These are phyloP conservation scores for Debaryomyces sp. DNA, from an alignment of 1,139 yeast genomes.

Conservation along the genomic window DNA sequence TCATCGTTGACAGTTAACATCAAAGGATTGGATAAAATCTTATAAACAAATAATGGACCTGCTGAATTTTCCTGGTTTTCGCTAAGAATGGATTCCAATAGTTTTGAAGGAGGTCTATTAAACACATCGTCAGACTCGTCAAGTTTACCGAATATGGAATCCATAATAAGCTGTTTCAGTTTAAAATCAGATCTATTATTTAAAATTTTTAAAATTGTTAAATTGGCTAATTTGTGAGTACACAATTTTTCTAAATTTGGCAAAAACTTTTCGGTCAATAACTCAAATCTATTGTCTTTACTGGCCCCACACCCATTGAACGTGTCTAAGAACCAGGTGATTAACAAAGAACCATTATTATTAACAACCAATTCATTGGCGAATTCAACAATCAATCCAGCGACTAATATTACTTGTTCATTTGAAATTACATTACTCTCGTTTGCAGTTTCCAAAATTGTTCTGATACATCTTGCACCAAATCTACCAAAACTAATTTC, in stretches of 20 bases:
- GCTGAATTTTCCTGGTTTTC: slow-evolving; percentile 58
- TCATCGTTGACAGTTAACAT: slow-evolving; percentile 45
- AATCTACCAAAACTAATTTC: slow-evolving; percentile 86
- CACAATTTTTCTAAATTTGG: slow-evolving; percentile 69
- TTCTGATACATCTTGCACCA: slow-evolving; percentile 94
- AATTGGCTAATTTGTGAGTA: slow-evolving; percentile 83
- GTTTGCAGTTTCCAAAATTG: slow-evolving; percentile 75
- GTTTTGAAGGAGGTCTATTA: slow-evolving; percentile 27
- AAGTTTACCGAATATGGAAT: slow-evolving; percentile 61
- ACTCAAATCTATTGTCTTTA: slow-evolving; percentile 33
- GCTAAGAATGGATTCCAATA: slow-evolving; percentile 51
- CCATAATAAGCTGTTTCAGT: slow-evolving; percentile 65
- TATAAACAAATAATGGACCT: slow-evolving; percentile 86
- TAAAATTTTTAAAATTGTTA: slow-evolving; percentile 79
- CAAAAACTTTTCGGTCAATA: slow-evolving; percentile 53
- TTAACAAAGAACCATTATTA: slow-evolving; percentile 83
- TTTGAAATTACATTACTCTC: slow-evolving; percentile 49
- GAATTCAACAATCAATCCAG: slow-evolving; percentile 77
- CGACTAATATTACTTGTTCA: slow-evolving; percentile 75
- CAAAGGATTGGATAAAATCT: slow-evolving; percentile 68
- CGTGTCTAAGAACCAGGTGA: slow-evolving; percentile 95
- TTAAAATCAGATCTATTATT: slow-evolving; percentile 66
- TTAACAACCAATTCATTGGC: slow-evolving; percentile 82
- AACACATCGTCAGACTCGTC: slow-evolving; percentile 28
- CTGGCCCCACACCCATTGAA: slow-evolving; percentile 62